Evolutionary conservation across 2,329 filamentous ascomycete species (phyloP), one percentile per base, ranked within the genome.

Genomic region (Rosellinia necatrix): DNA sequence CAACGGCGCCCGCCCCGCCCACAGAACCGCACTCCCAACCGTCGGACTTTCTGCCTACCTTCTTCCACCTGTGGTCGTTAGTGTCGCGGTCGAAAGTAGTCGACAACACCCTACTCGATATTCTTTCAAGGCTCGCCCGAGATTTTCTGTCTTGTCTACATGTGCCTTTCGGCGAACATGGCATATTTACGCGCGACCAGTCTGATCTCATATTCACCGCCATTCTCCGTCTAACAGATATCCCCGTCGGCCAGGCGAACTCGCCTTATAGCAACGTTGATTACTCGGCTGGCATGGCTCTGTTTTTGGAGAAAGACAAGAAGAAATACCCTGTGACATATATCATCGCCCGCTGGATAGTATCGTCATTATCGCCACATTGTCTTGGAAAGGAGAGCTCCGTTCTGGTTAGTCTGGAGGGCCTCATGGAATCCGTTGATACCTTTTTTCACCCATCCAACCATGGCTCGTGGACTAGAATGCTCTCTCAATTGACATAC

Each of bases 401-500:
- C 1, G 85, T 96, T 38, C 75, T 99, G 66, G 85, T 88, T 29
- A 91, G 90, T 62, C 81, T 99, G 4, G 93, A 99, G 72, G 93
- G 91, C 0, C 79, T 99, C 49, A 89, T 99, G 64, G 90, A 97
- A 72, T 94, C 92, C 2, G 89, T 97, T 42, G 94, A 99, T 72
- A 99, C 94, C 0, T 99, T 99, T 74, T 99, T 97, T 79, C 94
- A 99, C 68, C 94, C 94, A 2, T 99, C 94, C 2, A 99, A 99
- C 72, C 90, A 93, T 49, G 94, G 94, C 12, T 79, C 79, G 12
- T 99, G 94, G 94, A 96, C 93, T 1, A 91, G 86, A 66, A 89
- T 93, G 62, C 78, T 99, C 38, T 89, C 92, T 3, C 93, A 97
- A 72, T 80, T 99, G 50, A 90, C 94, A 4, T 92, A 92, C 71